phyloP scores from a whole-genome alignment of 768 basidiomycete species.

The Daedaleopsis sinensis region DNA sequence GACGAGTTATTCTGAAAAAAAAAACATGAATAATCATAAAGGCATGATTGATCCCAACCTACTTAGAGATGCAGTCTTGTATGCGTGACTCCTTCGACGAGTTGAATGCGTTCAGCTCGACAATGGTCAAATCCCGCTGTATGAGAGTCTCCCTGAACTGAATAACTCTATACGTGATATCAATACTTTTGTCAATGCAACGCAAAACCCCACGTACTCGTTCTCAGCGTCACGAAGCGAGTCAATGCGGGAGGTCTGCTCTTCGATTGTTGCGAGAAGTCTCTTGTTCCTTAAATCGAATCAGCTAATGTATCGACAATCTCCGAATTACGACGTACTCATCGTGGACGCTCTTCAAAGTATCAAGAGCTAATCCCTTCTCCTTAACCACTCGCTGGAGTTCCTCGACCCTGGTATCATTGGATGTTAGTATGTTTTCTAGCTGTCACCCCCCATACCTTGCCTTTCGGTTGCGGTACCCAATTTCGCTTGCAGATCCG shows the following conservation, averaged over 20 bases:
- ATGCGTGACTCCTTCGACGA: neutral
- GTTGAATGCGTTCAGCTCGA: neutral
- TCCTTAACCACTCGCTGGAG: constrained; percentile 1
- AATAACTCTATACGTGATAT: neutral
- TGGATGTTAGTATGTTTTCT: neutral
- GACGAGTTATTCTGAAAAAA: neutral
- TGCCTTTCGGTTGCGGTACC: constrained; percentile 15
- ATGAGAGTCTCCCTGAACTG: constrained; percentile 1
- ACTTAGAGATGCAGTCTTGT: neutral
- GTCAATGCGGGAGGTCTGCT: constrained; percentile 5
- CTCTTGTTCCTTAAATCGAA: constrained; percentile 3
- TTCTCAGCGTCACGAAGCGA: constrained; percentile 9
- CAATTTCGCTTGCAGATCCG: constrained; percentile 23
- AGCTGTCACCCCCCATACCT: neutral
- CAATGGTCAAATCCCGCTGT: constrained; percentile 9
- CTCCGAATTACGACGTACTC: constrained; percentile 16
- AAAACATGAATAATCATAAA: neutral
- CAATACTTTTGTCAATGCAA: neutral
- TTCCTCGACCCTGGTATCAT: constrained; percentile 11
- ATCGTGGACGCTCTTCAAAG: constrained; percentile 1
- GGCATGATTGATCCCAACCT: neutral
- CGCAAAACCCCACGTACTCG: constrained; percentile 12
- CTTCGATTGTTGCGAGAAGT: neutral
- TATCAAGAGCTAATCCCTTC: constrained; percentile 18
- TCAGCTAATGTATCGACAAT: neutral